Conservation (phyloP, 2,329 filamentous ascomycete species). For the Tolypocladium capitatum region DNA sequence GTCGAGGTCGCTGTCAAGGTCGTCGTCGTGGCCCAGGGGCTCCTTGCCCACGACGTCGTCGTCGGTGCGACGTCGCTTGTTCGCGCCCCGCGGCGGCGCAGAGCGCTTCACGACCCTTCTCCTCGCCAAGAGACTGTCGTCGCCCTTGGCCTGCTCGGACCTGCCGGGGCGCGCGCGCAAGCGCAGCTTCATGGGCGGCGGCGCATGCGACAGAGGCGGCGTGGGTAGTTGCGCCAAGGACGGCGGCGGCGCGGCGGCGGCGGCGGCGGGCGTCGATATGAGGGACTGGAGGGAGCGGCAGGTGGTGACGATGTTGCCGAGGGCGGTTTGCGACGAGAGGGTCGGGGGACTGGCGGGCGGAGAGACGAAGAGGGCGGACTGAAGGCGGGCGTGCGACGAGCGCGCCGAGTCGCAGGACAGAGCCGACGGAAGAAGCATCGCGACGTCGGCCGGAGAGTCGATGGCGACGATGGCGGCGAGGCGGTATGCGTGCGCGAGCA, state of each 20-base stretch:
- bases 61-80: slow-evolving; percentile 37
- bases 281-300: slow-evolving; percentile 50
- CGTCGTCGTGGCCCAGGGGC: slow-evolving; percentile 15
- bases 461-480: background rate
- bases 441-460: slow-evolving; percentile 7
- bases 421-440: slow-evolving; percentile 49
- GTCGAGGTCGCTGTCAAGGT: slow-evolving; percentile 24
- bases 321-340: slow-evolving; percentile 28
- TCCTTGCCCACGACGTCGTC: slow-evolving; percentile 34
- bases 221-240: slow-evolving; percentile 32
- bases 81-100: slow-evolving; percentile 30
- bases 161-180: slow-evolving; percentile 31
- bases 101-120: slow-evolving; percentile 40
- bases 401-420: slow-evolving; percentile 44
- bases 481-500: slow-evolving; percentile 1
- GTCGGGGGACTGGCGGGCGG: slow-evolving; percentile 44
- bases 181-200: slow-evolving; percentile 39
- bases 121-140: slow-evolving; percentile 16
- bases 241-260: slow-evolving; percentile 17
- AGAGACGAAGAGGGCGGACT: slow-evolving; percentile 39
- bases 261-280: slow-evolving; percentile 26
- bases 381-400: slow-evolving; percentile 26
- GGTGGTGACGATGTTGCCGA: slow-evolving; percentile 43
- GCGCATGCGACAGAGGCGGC: slow-evolving; percentile 39
- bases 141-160: slow-evolving; percentile 3